Conservation (phyloP, 2,329 filamentous ascomycete species). For the Parafenestella ontariensis region DNA sequence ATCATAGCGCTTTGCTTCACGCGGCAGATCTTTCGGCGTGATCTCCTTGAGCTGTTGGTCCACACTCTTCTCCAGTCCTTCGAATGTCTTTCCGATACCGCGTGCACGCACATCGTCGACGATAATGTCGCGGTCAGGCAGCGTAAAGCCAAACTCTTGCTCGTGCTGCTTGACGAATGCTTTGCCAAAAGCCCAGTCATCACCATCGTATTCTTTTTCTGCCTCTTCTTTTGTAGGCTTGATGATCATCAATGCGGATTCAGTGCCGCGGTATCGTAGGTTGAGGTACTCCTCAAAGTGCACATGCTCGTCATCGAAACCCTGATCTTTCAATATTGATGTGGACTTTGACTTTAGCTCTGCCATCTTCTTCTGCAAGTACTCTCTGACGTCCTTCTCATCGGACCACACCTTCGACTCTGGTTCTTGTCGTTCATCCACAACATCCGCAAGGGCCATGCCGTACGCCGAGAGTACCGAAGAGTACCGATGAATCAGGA, state of each 20-base stretch:
- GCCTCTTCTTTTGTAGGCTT: conserved; percentile 72
- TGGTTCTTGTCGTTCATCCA: conserved; percentile 87
- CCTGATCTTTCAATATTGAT: conserved; percentile 73
- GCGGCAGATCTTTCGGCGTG: conserved; percentile 63
- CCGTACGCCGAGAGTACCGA: conserved; percentile 90
- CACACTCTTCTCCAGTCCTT: conserved; percentile 79
- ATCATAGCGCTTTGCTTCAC: conserved; percentile 70
- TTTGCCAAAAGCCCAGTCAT: conserved; percentile 81
- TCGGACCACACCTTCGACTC: conserved; percentile 68
- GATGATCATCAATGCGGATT: conserved; percentile 88
- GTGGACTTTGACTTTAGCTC: conserved; percentile 80
- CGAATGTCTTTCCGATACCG: conserved; percentile 87
- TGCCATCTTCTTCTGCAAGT: conserved; percentile 75
- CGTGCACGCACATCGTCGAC: conserved; percentile 88
- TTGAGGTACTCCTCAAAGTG: conserved; percentile 92
- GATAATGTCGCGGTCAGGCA: conserved; percentile 85
- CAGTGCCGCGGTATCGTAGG: conserved; percentile 89
- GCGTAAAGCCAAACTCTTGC: conserved; percentile 91
- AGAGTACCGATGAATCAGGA: conserved; percentile 85
- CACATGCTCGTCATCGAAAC: conserved; percentile 76
- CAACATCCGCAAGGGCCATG: conserved; percentile 91
- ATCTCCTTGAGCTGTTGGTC: conserved; percentile 81
- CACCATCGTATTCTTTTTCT: conserved; percentile 64
- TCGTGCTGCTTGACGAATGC: conserved; percentile 88
- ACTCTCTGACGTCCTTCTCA: conserved; percentile 63